Percentiles rank a stretch among this genome's conserved stretches.
Conservation (phyloP, 768 basidiomycete species). For the Flagelloscypha sp. region DNA sequence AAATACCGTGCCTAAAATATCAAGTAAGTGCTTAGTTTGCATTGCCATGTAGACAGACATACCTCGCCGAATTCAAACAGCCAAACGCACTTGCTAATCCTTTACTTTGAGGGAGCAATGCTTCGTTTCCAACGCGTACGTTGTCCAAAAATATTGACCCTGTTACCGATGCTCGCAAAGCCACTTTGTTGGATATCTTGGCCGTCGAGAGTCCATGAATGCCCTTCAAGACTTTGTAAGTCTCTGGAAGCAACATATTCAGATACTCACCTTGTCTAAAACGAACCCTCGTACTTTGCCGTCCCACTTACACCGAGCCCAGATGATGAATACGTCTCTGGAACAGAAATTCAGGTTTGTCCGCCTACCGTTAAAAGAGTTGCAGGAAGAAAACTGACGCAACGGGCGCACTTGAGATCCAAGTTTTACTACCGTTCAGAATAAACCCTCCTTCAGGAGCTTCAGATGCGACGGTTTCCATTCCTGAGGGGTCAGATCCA, state of each 20-base stretch:
- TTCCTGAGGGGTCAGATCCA: constrained; percentile 94
- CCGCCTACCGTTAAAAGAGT: no score
- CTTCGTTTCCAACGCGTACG: constrained; percentile 65
- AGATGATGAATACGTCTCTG: constrained; percentile 85
- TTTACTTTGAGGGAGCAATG: constrained; percentile 67
- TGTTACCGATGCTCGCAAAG: constrained; percentile 76
- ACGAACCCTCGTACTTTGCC: constrained; percentile 83
- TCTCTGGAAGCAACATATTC: constrained; percentile 1
- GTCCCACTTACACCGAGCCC: constrained; percentile 96
- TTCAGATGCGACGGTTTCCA: constrained; percentile 90
- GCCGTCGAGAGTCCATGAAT: constrained; percentile 76
- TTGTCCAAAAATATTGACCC: constrained; percentile 91
- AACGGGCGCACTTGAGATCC: constrained; percentile 92
- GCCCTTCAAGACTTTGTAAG: constrained; percentile 39
- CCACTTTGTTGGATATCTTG: constrained; percentile 87
- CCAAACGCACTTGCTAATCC: constrained; percentile 85
- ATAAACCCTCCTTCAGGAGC: constrained; percentile 78
- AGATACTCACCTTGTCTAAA: constrained; percentile 65
- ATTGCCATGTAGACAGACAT: constrained; percentile 9
- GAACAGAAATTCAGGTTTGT: no score
- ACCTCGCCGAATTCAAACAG: constrained; percentile 86
- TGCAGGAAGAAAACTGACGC: constrained; percentile 45
- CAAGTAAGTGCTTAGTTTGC: constrained; percentile 4
- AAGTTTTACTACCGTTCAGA: constrained; percentile 89
- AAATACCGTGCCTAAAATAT: constrained; percentile 63